These are phyloP conservation scores for Circinella umbellata DNA, from an alignment of 371 early-diverging fungal species.

Conservation along the genomic window DNA sequence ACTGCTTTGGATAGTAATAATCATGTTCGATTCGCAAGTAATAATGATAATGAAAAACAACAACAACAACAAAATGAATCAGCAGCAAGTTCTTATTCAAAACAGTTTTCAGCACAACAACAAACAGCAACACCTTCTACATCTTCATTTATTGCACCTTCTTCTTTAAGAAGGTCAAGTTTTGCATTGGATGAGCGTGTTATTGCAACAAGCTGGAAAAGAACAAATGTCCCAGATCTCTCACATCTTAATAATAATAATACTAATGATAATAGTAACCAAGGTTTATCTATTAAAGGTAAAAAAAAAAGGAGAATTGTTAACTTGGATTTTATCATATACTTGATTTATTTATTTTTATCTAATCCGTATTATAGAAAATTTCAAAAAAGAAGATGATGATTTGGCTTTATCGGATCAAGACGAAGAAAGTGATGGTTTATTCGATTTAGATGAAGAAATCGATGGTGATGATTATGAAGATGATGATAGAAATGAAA, in stretches of 20 bases:
- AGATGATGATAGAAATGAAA: neutral
- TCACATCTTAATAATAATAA: neutral
- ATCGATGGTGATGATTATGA: conserved; percentile 29
- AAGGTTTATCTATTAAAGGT: neutral
- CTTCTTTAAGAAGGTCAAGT: conserved; percentile 23
- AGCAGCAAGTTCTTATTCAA: neutral
- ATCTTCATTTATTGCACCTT: conserved; percentile 5
- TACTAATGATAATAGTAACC: neutral
- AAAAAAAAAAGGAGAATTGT: neutral
- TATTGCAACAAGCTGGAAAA: conserved; percentile 23
- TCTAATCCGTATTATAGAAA: neutral
- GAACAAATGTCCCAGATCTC: neutral
- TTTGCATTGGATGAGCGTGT: conserved; percentile 37
- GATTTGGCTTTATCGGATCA: conserved; percentile 11
- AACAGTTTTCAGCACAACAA: neutral
- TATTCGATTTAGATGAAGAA: conserved; percentile 52
- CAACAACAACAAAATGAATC: neutral
- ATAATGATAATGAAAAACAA: neutral
- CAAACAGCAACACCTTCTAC: conserved; percentile 1
- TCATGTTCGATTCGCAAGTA: conserved; percentile 7
- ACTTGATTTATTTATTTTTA: no score
- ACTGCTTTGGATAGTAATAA: neutral
- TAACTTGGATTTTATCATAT: no score
- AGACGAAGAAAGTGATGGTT: conserved; percentile 32
- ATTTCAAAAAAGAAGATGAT: neutral